Evolutionary conservation across 306 rosid species (phyloP).

Genomic region (Ceratonia siliqua): DNA sequence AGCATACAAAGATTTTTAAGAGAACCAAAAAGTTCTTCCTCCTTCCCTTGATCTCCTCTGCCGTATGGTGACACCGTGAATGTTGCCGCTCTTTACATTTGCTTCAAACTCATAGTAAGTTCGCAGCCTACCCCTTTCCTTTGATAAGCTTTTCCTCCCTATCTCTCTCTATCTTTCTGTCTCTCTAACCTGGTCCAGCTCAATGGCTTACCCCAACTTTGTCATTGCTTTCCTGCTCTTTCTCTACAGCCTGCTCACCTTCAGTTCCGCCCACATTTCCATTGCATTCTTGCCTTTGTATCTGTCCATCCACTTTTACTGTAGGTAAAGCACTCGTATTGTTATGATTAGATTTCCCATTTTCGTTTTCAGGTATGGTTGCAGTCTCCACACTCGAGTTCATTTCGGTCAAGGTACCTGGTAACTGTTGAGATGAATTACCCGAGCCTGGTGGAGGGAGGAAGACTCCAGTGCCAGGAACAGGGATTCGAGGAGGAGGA

Average conservation of each 20-base stretch:
- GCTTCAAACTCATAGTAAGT: slow-evolving; percentile 57
- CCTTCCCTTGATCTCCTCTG: slow-evolving; percentile 52
- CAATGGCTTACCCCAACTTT: slow-evolving; percentile 41
- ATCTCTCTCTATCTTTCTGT: slow-evolving; percentile 30
- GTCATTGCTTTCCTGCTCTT: slow-evolving; percentile 43
- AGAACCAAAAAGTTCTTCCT: slow-evolving; percentile 49
- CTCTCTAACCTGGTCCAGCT: slow-evolving; percentile 41
- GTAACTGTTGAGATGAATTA: slow-evolving; percentile 53
- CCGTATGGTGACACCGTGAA: slow-evolving; percentile 42
- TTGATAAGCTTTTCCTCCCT: slow-evolving; percentile 26
- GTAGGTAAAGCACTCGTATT: slow-evolving; percentile 43
- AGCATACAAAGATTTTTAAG: slow-evolving; percentile 54
- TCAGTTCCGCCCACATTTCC: slow-evolving; percentile 55
- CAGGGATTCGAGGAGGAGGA: slow-evolving; percentile 70
- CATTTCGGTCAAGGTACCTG: slow-evolving; percentile 43
- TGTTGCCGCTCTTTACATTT: slow-evolving; percentile 87
- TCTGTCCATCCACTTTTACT: slow-evolving; percentile 47
- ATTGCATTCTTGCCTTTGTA: slow-evolving; percentile 62
- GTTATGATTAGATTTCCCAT: slow-evolving; percentile 47
- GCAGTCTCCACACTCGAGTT: slow-evolving; percentile 46
- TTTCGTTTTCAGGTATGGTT: slow-evolving; percentile 52
- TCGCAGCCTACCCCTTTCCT: slow-evolving; percentile 48
- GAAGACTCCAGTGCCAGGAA: slow-evolving; percentile 94
- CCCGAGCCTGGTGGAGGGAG: slow-evolving; percentile 89
- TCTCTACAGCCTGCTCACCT: slow-evolving; percentile 41